Evolutionary conservation across 345 rosid genomes (phyloP).

Genomic region (Aethionema arabicum): DNA sequence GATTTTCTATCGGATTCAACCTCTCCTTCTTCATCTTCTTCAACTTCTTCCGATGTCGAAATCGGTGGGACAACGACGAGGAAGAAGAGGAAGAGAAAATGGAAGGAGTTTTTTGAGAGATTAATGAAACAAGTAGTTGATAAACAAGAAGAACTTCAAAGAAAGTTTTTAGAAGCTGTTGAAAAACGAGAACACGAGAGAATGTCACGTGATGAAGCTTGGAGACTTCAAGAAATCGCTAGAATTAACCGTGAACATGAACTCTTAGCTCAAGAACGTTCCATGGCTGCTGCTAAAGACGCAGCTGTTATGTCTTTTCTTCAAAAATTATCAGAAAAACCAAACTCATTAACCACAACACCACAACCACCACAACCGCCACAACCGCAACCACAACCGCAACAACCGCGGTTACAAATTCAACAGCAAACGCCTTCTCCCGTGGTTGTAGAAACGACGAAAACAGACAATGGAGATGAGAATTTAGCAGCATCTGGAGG

Average conservation of each 20-base stretch:
- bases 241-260: conserved; percentile 64
- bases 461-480: conserved; percentile 39
- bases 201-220: conserved; percentile 66
- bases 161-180: conserved; percentile 65
- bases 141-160: conserved; percentile 79
- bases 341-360: neutral
- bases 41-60: conserved; percentile 65
- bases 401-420: conserved; percentile 18
- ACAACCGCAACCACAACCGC: conserved; percentile 27
- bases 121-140: conserved; percentile 62
- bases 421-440: conserved; percentile 16
- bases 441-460: conserved; percentile 19
- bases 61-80: conserved; percentile 46
- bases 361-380: conserved; percentile 5
- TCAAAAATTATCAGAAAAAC: conserved; percentile 62
- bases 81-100: conserved; percentile 68
- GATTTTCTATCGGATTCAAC: conserved; percentile 47
- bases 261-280: conserved; percentile 70
- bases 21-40: conserved; percentile 54
- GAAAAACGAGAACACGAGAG: conserved; percentile 74
- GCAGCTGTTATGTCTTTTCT: conserved; percentile 70
- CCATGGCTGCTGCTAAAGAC: conserved; percentile 67
- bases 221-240: conserved; percentile 73
- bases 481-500: conserved; percentile 19
- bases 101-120: conserved; percentile 56